Evolutionary conservation across 768 basidiomycete genomes (phyloP).

Genomic region (Russula olivacea): DNA sequence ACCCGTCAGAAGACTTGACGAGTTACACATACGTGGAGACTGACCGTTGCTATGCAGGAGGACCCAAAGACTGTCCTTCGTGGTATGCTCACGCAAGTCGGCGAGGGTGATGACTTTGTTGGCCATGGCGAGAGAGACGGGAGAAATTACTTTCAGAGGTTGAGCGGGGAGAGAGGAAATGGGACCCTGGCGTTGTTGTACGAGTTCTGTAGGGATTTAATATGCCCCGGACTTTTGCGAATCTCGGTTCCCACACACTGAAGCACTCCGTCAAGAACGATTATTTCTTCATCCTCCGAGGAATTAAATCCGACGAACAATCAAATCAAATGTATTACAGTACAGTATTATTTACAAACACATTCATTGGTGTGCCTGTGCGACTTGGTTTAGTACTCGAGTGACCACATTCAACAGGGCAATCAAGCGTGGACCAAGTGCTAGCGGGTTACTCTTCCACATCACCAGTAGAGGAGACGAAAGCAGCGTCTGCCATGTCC

Average conservation of each 20-base stretch:
- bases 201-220: slow-evolving; percentile 11
- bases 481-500: slow-evolving; percentile 65
- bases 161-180: slow-evolving; percentile 24
- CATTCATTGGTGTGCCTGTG: slow-evolving; percentile 28
- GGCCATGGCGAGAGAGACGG: slow-evolving; percentile 26
- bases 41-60: slow-evolving; percentile 82
- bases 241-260: slow-evolving; percentile 12
- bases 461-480: slow-evolving; percentile 69
- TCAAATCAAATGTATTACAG: background rate
- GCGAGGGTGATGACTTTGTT: slow-evolving; percentile 59
- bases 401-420: slow-evolving; percentile 50
- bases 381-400: slow-evolving; percentile 76
- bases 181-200: slow-evolving; percentile 8
- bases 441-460: slow-evolving; percentile 51
- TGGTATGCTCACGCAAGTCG: slow-evolving; percentile 71
- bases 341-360: background rate
- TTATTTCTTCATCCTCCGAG: slow-evolving; percentile 10
- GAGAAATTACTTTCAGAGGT: slow-evolving; percentile 15
- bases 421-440: slow-evolving; percentile 76
- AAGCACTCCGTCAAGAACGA: slow-evolving; percentile 10
- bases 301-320: background rate
- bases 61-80: slow-evolving; percentile 73
- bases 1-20: slow-evolving; percentile 22
- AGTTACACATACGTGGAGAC: slow-evolving; percentile 19
- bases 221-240: slow-evolving; percentile 22